Conservation (phyloP, 805 yeast genomes). For the Metschnikowia cerradonensis region DNA sequence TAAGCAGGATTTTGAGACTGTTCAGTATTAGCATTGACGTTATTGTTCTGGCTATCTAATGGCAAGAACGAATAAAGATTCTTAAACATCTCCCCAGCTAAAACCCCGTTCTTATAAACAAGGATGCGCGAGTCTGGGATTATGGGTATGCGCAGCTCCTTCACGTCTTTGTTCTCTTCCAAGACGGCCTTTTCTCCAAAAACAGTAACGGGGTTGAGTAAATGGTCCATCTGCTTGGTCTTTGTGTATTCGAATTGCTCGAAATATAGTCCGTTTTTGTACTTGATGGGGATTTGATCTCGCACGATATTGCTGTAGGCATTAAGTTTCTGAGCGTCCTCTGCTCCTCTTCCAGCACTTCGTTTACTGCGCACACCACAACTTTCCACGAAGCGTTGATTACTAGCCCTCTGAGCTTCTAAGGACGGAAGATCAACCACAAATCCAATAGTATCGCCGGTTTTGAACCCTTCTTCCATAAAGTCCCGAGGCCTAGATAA, state of each 20-base stretch:
- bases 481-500: slow-evolving; percentile 61
- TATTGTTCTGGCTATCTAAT: slow-evolving; percentile 54
- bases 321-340: slow-evolving; percentile 15
- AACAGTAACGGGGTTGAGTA: slow-evolving; percentile 66
- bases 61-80: slow-evolving; percentile 75
- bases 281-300: slow-evolving; percentile 85
- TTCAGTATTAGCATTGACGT: slow-evolving; percentile 21
- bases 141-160: slow-evolving; percentile 37
- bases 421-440: slow-evolving; percentile 63
- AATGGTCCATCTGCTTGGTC: slow-evolving; percentile 67
- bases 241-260: slow-evolving; percentile 81
- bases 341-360: not conserved
- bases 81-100: slow-evolving; percentile 60
- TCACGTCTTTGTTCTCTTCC: slow-evolving; percentile 34
- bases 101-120: slow-evolving; percentile 74
- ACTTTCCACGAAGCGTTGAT: slow-evolving; percentile 24
- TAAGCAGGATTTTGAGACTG: slow-evolving; percentile 38
- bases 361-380: slow-evolving; percentile 2
- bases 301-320: slow-evolving; percentile 48
- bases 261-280: slow-evolving; percentile 69
- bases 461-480: slow-evolving; percentile 51
- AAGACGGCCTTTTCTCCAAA: slow-evolving; percentile 65
- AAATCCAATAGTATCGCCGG: slow-evolving; percentile 84
- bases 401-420: slow-evolving; percentile 40
- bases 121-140: slow-evolving; percentile 57